A percentile compares a stretch with the other conserved stretches of the same genome.
phyloP scores from a whole-genome alignment of 441 rosid genomes.

The Populus hybrid region DNA sequence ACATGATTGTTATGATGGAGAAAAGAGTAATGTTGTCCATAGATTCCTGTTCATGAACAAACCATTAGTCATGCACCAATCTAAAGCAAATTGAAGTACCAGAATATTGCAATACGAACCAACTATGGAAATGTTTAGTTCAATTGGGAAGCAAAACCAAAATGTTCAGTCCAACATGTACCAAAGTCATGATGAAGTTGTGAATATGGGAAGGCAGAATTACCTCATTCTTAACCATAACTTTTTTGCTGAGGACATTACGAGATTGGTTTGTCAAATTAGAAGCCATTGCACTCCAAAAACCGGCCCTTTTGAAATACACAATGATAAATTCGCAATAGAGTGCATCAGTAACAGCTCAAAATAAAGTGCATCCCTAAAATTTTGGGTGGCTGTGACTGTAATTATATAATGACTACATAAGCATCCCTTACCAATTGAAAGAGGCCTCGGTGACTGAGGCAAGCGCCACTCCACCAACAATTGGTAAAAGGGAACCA shows the following conservation, averaged over 20 bases:
- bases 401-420: not conserved
- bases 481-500: slow-evolving; percentile 81
- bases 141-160: not conserved
- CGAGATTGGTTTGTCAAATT: slow-evolving; percentile 97
- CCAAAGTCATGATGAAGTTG: not conserved
- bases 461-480: slow-evolving; percentile 97
- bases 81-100: not conserved
- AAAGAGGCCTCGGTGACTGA: slow-evolving; percentile 90
- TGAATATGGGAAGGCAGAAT: slow-evolving; percentile 14
- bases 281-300: slow-evolving; percentile 99
- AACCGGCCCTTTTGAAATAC: slow-evolving; percentile 73
- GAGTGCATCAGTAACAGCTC: not conserved
- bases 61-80: slow-evolving; percentile 8
- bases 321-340: not conserved
- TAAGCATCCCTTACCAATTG: slow-evolving; percentile 60
- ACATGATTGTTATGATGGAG: slow-evolving; percentile 91
- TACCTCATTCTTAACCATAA: slow-evolving; percentile 96
- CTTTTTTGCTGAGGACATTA: slow-evolving; percentile 94
- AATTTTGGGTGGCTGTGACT: not conserved
- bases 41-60: slow-evolving; percentile 57
- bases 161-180: not conserved
- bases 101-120: not conserved
- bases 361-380: not conserved
- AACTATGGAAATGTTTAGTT: not conserved
- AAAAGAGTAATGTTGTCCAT: slow-evolving; percentile 96